Evolutionary conservation across 352 stramenopile species (phyloP), one percentile per base, ranked within the genome.

Genomic region (Globisporangium middletonii): DNA sequence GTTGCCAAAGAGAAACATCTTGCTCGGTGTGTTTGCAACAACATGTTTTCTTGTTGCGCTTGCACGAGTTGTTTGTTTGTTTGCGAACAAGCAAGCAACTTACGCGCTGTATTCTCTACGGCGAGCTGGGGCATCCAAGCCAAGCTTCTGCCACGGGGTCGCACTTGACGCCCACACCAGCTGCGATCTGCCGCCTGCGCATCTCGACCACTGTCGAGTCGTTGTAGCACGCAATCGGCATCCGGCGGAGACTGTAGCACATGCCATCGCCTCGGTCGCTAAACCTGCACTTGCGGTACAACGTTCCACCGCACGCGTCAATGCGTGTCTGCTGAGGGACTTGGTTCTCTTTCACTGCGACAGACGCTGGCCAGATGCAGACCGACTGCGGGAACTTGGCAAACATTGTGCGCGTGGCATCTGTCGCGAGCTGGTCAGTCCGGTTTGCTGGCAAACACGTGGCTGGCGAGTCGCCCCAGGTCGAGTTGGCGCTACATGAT

Each of bases 241-340:
- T 76, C 50, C 64, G 58, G 0, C 61, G 53, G 5, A 58, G 42
- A 50, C 65, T 72, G 55, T 73, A 77, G 59, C 65, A 79, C 53
- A 77, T 75, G 0, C 47, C 55, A 0, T 63, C 41, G 0, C 13
- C 23, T 2, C 11, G 63, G 37, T 4, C 48, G 43, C n/a, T 47
- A 33, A 2, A 53, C 13, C 9, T 53, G 13, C 69, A 69, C 41
- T 69, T 55, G 4, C 51, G 50, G 15, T 68, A 75, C 58, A 71
- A 53, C 0, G 59, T 64, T 0, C 66, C 73, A 4, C 58, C 64
- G 57, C 73, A 78, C 1, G 38, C 26, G 3, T 38, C 27, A 26
- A 61, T 59, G 12, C 30, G 33, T 0, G 59, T 43, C 3, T 62
- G 15, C 1, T 30, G 30, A 12, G 15, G 57, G 63, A 13, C 46